Evolutionary conservation across 257 asterid genomes (phyloP), one percentile per base, ranked within the genome.

Genomic region (Salvia miltiorrhiza): DNA sequence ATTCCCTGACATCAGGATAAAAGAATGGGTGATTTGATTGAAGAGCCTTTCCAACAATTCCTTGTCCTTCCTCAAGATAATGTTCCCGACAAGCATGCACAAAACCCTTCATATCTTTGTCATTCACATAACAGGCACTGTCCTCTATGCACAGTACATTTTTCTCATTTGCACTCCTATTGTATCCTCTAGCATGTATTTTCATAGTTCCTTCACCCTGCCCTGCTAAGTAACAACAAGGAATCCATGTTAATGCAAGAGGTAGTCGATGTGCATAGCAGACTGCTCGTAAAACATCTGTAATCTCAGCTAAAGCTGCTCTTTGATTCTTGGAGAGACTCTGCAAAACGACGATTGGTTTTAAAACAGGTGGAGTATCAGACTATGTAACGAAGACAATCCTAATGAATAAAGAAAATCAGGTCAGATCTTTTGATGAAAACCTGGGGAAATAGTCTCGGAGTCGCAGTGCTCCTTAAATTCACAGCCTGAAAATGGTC

Each of bases 41-140:
- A 73, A 93, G 90, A 48, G 96, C 96, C 82, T 90, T 90, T 69
- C 99, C 99, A 33, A 69, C 96, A 69, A 86, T 81, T 53, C 99
- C 99, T 81, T 90, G 88, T 67, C 99, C 96, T 73, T 84, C 88
- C 79, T 83, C 89, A 11, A 90, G 96, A 82, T 66, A 73, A 81
- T 87, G 95, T 73, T 88, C 90, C 48, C 26, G 72, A 63, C 99
- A 93, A 2, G 96, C 96, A 73, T 80, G 88, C 65, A 90, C 78
- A 82, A 93, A 93, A 50, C 91, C 96, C 76, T 80, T 78, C 88
- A 84, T 81, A 63, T 73, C 78, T 73, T 71, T 81, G 79, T 86
- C 91, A 71, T 84, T 90, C 72, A 88, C 93, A 65, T 79, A 93
- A 72, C 91, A 88, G 9, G 99, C 88, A 28, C 80, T 72, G 24